Base-by-base conservation (phyloP, 176 grass and related monocot species). In the Guadua angustifolia region DNA sequence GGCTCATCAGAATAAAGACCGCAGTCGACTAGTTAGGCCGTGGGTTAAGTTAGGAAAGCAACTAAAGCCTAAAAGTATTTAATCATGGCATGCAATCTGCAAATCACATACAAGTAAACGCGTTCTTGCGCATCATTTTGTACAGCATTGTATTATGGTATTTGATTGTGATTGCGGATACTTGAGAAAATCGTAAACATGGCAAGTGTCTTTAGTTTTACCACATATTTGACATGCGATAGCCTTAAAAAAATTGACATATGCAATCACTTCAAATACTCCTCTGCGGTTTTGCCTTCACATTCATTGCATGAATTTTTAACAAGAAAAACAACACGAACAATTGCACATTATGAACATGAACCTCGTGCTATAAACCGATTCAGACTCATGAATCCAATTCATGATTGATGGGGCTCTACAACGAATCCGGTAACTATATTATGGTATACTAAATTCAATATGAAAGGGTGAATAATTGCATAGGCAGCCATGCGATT, bases 81-180 rank as follows among this genome's bases (percentile, higher is more conserved):
- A 38, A 59, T 50, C 61, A 59, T 63, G 53, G n/a, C 32, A 73
- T 72, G 84, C 55, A 79, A 52, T 77, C 55, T 64, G 69, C 45
- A 63, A n/a, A 44, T 43, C 61, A 38, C 66, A 44, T 75, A 21
- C 73, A 77, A 11, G 49, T 11, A 56, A 75, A 55, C 21, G n/a
- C 42, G n/a, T 38, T 38, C 9, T 50, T 21, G 24, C 43, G 9
- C 42, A 33, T 64, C 40, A 33, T 12, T 74, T 42, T 47, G 24
- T 51, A 29, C 57, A 63, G 24, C 75, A 77, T 26, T 64, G 75
- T 18, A 32, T 12, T 10, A 74, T 53, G 46, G 25, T 29, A 70
- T 22, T 21, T 47, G 42, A 44, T 29, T 64, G 39, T 45, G 22
- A 33, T 33, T 26, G 38, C 75, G 62, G n/a, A 16, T 19, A 19